These are phyloP conservation scores for Coemansia sp. DNA, from an alignment of 192 early-diverging fungal species.

Conservation along the genomic window DNA sequence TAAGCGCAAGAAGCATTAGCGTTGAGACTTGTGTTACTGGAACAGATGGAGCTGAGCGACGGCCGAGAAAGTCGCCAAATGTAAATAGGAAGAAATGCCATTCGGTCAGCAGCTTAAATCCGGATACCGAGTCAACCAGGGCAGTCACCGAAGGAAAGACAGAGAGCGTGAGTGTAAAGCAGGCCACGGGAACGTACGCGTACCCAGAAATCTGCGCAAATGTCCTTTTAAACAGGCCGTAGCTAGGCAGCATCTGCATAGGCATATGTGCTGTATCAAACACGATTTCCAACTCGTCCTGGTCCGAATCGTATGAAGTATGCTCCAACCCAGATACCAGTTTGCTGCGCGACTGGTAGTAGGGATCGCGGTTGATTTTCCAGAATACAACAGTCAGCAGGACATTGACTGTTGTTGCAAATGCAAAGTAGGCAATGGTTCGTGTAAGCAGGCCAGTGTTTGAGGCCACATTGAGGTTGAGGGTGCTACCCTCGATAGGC, in stretches of 20 bases:
- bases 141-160: constrained; percentile 77
- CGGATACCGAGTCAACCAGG: constrained; percentile 58
- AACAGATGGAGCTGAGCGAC: constrained; percentile 47
- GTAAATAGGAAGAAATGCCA: constrained; percentile 75
- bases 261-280: neutral
- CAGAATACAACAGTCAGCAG: constrained; percentile 31
- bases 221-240: constrained; percentile 26
- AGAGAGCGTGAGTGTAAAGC: constrained; percentile 68
- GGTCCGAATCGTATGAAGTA: neutral
- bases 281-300: constrained; percentile 28
- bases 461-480: neutral
- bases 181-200: constrained; percentile 57
- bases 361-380: constrained; percentile 29
- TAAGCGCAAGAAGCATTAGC: constrained; percentile 49
- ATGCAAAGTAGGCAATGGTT: constrained; percentile 50
- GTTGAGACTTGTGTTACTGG: constrained; percentile 24
- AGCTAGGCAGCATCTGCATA: constrained; percentile 4
- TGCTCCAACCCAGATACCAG: constrained; percentile 15
- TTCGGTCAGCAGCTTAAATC: constrained; percentile 40
- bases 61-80: constrained; percentile 72
- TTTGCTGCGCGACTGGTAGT: constrained; percentile 44
- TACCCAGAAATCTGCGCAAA: constrained; percentile 53
- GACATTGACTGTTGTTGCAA: constrained; percentile 40
- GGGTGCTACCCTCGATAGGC: constrained; percentile 4
- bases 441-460: constrained; percentile 20